A percentile compares a stretch with the other conserved stretches of the same genome.
Conservation (phyloP, 805 yeast species). For the Yamadazyma paraphyllophila region DNA sequence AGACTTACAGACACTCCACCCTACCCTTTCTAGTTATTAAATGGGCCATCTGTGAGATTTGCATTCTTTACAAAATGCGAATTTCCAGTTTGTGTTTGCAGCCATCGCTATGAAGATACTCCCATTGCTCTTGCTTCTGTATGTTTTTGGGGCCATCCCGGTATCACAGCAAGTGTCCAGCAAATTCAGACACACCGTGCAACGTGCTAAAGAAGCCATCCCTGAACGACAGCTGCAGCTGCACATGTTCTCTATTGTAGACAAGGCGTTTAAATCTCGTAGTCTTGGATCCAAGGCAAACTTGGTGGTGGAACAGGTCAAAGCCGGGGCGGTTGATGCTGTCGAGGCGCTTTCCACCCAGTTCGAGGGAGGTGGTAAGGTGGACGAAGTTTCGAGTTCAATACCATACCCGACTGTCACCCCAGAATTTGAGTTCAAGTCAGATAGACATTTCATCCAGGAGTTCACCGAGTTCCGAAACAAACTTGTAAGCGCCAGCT, state of each 20-base stretch:
- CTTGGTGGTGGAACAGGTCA: conserved; percentile 10
- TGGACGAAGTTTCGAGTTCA: neutral
- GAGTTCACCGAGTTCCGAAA: conserved; percentile 10
- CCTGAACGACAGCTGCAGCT: conserved; percentile 4
- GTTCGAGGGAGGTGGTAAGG: neutral
- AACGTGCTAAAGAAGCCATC: neutral
- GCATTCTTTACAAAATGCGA: neutral
- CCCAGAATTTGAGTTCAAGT: neutral
- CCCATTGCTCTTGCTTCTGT: conserved; percentile 2
- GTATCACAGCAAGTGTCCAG: conserved; percentile 5
- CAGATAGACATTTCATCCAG: conserved; percentile 9
- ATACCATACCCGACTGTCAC: neutral
- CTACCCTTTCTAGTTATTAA: too few species aligned
- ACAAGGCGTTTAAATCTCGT: conserved; percentile 8
- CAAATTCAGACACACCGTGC: conserved; percentile 4
- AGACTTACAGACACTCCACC: too few species aligned
- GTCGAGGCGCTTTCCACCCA: neutral
- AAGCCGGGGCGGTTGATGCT: neutral
- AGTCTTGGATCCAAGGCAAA: conserved; percentile 8
- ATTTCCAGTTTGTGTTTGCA: conserved; percentile 4
- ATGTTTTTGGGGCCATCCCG: conserved; percentile 3
- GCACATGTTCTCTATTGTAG: conserved; percentile 3
- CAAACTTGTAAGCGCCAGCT: conserved; percentile 1
- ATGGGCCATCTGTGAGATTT: neutral
- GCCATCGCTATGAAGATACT: conserved; percentile 2